Conservation (phyloP, 1,284 basidiomycete genomes). For the Heterobasidion annosum region DNA sequence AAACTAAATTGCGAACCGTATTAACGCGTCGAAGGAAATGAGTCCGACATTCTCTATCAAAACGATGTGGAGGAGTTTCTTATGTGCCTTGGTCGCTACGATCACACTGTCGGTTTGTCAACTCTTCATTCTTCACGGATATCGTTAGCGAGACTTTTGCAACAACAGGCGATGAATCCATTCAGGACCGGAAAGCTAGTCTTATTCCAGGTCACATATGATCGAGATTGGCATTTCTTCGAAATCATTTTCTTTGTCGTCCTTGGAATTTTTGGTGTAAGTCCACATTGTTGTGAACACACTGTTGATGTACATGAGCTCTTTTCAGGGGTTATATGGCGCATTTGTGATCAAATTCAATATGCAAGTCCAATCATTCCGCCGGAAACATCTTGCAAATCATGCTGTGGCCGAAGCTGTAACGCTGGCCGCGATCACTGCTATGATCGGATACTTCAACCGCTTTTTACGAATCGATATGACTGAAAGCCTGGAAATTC, state of each 20-base stretch:
- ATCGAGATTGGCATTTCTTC: slow-evolving; percentile 98
- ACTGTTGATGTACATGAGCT: not conserved
- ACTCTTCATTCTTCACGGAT: slow-evolving; percentile 4
- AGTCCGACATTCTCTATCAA: slow-evolving; percentile 93
- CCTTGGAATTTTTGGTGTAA: slow-evolving; percentile 90
- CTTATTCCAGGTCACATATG: slow-evolving; percentile 96
- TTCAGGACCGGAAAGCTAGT: slow-evolving; percentile 98
- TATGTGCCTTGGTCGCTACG: slow-evolving; percentile 95
- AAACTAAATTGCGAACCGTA: not conserved
- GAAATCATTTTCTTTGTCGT: slow-evolving; percentile 96
- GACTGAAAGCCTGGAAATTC: slow-evolving; percentile 94
- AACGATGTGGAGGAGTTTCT: slow-evolving; percentile 98
- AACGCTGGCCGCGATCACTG: slow-evolving; percentile 79
- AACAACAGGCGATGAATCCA: slow-evolving; percentile 85
- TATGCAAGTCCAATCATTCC: slow-evolving; percentile 89
- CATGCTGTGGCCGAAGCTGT: slow-evolving; percentile 90
- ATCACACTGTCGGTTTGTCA: slow-evolving; percentile 84
- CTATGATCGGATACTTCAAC: slow-evolving; percentile 90
- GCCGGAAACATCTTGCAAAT: slow-evolving; percentile 78
- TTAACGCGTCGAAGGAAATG: slow-evolving; percentile 72
- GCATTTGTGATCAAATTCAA: slow-evolving; percentile 98
- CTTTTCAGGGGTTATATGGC: slow-evolving; percentile 83
- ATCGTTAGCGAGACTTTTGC: not conserved
- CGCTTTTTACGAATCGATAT: slow-evolving; percentile 95
- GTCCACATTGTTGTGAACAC: slow-evolving; percentile 16